A percentile compares a stretch with the other conserved stretches of the same genome.
phyloP scores from a whole-genome alignment of 176 grass and related monocot species.

The Guadua angustifolia region DNA sequence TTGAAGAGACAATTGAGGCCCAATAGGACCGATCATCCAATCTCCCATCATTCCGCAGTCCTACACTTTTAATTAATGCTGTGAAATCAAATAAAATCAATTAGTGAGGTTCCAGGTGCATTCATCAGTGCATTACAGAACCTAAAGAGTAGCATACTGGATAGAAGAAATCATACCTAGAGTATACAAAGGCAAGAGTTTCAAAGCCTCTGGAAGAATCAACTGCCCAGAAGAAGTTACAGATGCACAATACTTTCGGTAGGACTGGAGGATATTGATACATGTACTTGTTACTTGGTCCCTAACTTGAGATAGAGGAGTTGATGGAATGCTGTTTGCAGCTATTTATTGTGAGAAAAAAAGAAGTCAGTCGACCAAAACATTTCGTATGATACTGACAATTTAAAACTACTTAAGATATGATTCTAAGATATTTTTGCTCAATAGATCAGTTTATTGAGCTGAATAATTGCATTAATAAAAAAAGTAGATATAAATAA shows the following conservation, averaged over 20 bases:
- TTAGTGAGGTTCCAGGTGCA: constrained; percentile 7
- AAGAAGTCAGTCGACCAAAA: constrained; percentile 25
- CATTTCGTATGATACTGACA: background rate
- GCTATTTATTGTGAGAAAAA: constrained; percentile 49
- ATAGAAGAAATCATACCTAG: constrained; percentile 59
- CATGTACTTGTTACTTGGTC: constrained; percentile 73
- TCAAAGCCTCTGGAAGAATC: constrained; percentile 86
- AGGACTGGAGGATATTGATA: constrained; percentile 84
- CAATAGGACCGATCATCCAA: constrained; percentile 85
- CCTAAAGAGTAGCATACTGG: background rate
- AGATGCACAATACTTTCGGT: constrained; percentile 81
- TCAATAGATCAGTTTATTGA: constrained; percentile 8
- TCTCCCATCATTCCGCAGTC: constrained; percentile 77
- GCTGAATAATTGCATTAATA: background rate
- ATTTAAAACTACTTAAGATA: background rate
- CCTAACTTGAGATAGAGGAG: constrained; percentile 62
- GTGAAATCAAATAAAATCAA: constrained; percentile 30
- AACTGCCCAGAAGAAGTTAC: constrained; percentile 86
- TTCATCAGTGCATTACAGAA: constrained; percentile 7
- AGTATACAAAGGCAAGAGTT: constrained; percentile 85
- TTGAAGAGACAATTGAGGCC: constrained; percentile 53
- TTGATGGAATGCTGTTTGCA: constrained; percentile 61
- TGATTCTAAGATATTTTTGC: background rate
- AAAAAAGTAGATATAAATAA: background rate
- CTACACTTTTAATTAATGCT: constrained; percentile 75